Evolutionary conservation across 257 asterid genomes (phyloP).

Genomic region (Solanum etuberosum): DNA sequence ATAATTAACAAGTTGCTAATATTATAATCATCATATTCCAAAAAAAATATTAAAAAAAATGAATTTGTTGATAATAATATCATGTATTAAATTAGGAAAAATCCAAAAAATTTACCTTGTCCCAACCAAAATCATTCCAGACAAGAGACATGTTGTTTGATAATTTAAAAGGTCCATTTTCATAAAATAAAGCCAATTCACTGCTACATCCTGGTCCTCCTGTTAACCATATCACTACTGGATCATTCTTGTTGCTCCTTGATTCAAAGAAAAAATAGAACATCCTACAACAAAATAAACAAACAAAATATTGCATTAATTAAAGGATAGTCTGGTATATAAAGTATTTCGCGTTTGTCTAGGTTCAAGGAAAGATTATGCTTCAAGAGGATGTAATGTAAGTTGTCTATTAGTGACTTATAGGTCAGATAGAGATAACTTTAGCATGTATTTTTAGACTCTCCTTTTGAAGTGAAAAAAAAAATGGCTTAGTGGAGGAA

Average conservation of each 20-base stretch:
- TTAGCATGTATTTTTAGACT: not conserved
- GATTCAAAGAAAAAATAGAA: conserved; percentile 76
- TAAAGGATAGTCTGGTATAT: not conserved
- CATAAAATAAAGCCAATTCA: conserved; percentile 64
- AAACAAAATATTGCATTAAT: not conserved
- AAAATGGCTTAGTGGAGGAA: no score
- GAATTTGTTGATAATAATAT: not conserved
- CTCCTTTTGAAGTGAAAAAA: not conserved
- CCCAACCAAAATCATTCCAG: conserved; percentile 86
- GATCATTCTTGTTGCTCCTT: conserved; percentile 35
- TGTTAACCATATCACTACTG: conserved; percentile 65
- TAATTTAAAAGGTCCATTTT: conserved; percentile 73
- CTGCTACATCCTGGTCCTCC: conserved; percentile 93
- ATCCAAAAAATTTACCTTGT: conserved; percentile 28
- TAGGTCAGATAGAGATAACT: not conserved
- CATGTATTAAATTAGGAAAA: not conserved
- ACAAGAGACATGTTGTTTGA: conserved; percentile 35
- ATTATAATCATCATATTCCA: not conserved
- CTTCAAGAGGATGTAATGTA: not conserved
- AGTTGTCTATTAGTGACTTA: not conserved
- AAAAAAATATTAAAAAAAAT: not conserved
- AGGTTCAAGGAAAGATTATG: not conserved
- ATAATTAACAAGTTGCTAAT: not conserved
- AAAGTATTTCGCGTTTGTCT: not conserved
- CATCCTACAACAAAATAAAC: conserved; percentile 46